phyloP scores from a whole-genome alignment of 768 basidiomycete genomes.

The Candolleomyces eurysporus region DNA sequence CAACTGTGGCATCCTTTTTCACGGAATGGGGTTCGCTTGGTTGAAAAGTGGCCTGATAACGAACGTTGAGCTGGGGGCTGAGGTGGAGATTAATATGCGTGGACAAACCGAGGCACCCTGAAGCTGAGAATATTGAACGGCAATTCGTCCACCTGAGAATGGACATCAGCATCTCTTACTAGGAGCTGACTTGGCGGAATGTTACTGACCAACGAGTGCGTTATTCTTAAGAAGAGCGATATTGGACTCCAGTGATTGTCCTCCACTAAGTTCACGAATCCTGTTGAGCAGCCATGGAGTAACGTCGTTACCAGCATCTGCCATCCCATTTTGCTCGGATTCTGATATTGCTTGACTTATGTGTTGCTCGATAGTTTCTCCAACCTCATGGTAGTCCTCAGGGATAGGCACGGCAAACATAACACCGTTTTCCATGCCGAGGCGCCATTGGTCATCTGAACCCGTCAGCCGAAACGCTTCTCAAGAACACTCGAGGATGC shows the following conservation, averaged over 20 bases:
- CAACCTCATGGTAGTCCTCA: constrained; percentile 62
- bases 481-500: neutral
- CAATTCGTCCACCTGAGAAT: constrained; percentile 69
- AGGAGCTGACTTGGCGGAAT: neutral
- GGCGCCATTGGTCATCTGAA: constrained; percentile 64
- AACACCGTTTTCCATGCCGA: constrained; percentile 74
- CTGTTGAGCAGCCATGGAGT: constrained; percentile 93
- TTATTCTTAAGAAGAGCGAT: constrained; percentile 89
- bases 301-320: constrained; percentile 79
- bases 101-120: neutral
- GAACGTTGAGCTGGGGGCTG: too few species aligned
- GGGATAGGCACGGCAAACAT: constrained; percentile 93
- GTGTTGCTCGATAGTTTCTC: constrained; percentile 65
- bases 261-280: constrained; percentile 76
- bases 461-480: neutral
- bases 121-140: constrained; percentile 68
- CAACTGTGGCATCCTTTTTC: too few species aligned
- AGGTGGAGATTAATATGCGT: neutral
- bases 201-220: constrained; percentile 68
- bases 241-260: constrained; percentile 73
- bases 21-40: too few species aligned
- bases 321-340: constrained; percentile 78
- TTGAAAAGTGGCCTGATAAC: too few species aligned
- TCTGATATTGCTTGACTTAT: constrained; percentile 86
- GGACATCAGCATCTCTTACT: constrained; percentile 6